A percentile compares a stretch with the other conserved stretches of the same genome.
Evolutionary conservation across 257 asterid species (phyloP).

Genomic region (Penstemon davidsonii): DNA sequence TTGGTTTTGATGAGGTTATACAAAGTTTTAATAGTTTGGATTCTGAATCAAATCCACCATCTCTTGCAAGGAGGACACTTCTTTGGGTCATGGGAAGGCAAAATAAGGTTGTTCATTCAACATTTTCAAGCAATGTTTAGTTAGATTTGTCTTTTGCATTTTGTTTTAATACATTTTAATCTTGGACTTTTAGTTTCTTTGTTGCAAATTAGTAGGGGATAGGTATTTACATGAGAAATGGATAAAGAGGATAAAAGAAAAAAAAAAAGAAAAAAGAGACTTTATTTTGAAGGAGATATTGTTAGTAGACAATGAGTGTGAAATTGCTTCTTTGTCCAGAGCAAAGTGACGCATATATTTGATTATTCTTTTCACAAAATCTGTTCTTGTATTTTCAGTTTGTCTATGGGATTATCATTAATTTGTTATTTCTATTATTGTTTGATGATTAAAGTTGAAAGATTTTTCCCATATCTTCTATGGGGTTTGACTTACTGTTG

Average conservation of each 20-base stretch:
- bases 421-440: neutral
- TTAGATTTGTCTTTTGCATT: neutral
- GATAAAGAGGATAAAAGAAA: neutral
- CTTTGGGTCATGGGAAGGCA: constrained; percentile 79
- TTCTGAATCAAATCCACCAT: constrained; percentile 52
- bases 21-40: constrained; percentile 64
- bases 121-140: constrained; percentile 56
- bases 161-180: constrained; percentile 18
- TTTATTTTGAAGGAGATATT: too few relatives aligned
- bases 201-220: constrained; percentile 51
- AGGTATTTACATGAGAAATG: constrained; percentile 38
- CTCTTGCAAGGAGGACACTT: constrained; percentile 79
- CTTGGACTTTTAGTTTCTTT: constrained; percentile 45
- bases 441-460: neutral
- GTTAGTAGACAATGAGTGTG: too few relatives aligned
- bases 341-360: neutral
- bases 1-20: constrained; percentile 48
- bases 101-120: constrained; percentile 70
- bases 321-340: neutral
- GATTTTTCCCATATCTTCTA: neutral
- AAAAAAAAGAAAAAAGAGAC: too few relatives aligned
- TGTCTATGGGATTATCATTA: too few relatives aligned
- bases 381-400: too few relatives aligned
- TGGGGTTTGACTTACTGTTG: neutral
- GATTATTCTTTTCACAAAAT: neutral